Evolutionary conservation across 2,329 filamentous ascomycete species (phyloP), one percentile per base, ranked within the genome.

Genomic region (Phyllosticta citribraziliensis): DNA sequence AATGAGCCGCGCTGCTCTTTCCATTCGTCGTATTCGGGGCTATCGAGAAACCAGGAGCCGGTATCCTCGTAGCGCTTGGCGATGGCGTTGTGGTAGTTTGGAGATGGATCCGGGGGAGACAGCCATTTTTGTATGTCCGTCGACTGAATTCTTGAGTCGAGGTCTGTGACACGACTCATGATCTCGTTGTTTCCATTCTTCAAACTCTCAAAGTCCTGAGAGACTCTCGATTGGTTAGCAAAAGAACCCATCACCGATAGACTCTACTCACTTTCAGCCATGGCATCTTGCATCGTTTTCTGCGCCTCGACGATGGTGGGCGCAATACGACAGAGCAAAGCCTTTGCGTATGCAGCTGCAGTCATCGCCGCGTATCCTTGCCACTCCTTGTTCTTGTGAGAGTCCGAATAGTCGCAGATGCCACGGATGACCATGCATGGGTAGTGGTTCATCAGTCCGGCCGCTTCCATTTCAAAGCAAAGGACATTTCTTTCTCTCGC

Each of bases 361-460:
- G 65, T 57, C 51, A 65, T 65, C 4, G 68, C 69, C n/a, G 70
- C 70, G 62, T 69, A 71, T 1, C 59, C 53, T 22, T 70, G 70
- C 69, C 70, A 72, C 1, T 56, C 47, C 4, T 70, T 65, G 57
- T 69, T 69, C 62, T 70, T 72, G 59, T 72, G 69, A 1, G 68
- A 66, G 47, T 61, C 62, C 1, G 62, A 54, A 33, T 63, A 63
- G 17, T 62, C 59, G 19, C 59, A 62, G 2, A 61, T 63, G 2
- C 58, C 64, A 24, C 59, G 52, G n/a, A 63, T 54, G 17, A 58
- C 51, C 14, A 63, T 27, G 19, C 58, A 63, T 2, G 58, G 62
- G 51, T 61, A 63, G 5, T 58, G n/a, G 19, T 63, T 61, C 61
- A 62, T 62, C 14, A 60, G 50, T n/a, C 57, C 57, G 27, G 57